Evolutionary conservation across 2,329 filamentous ascomycete genomes (phyloP).

Genomic region (Colletotrichum zoysiae): DNA sequence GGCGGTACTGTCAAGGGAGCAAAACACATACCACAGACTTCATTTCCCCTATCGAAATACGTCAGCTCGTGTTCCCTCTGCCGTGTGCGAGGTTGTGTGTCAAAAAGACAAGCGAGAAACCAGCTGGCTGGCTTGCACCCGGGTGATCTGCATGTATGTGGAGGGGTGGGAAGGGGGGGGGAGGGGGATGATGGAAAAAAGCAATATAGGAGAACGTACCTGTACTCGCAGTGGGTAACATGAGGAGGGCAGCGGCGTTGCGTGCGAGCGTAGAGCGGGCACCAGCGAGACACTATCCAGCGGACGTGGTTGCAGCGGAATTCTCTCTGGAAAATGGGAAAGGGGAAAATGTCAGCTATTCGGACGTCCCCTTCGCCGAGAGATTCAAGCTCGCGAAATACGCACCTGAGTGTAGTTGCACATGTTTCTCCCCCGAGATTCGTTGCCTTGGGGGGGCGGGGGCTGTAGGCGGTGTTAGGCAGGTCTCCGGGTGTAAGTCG

Average conservation of each 20-base stretch:
- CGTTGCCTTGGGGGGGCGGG: background rate
- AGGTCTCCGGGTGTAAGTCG: slow-evolving; percentile 16
- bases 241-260: slow-evolving; percentile 58
- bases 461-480: background rate
- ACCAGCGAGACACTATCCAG: slow-evolving; percentile 59
- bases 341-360: slow-evolving; percentile 29
- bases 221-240: slow-evolving; percentile 61
- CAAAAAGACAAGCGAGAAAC: background rate
- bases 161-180: slow-evolving; percentile 1
- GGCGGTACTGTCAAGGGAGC: too few species aligned
- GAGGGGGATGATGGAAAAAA: background rate
- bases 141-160: slow-evolving; percentile 15
- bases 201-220: slow-evolving; percentile 46
- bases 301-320: slow-evolving; percentile 67
- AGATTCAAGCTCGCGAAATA: background rate
- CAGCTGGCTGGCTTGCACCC: slow-evolving; percentile 3
- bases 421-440: slow-evolving; percentile 49
- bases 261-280: slow-evolving; percentile 59
- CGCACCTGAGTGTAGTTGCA: slow-evolving; percentile 65
- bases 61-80: slow-evolving; percentile 26
- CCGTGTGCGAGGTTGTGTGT: background rate
- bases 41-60: slow-evolving; percentile 54
- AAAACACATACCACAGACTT: slow-evolving; percentile 59
- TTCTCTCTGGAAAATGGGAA: slow-evolving; percentile 55
- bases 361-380: background rate